phyloP scores from a whole-genome alignment of 371 early-diverging fungal species.

The Rhizopus stolonifer region DNA sequence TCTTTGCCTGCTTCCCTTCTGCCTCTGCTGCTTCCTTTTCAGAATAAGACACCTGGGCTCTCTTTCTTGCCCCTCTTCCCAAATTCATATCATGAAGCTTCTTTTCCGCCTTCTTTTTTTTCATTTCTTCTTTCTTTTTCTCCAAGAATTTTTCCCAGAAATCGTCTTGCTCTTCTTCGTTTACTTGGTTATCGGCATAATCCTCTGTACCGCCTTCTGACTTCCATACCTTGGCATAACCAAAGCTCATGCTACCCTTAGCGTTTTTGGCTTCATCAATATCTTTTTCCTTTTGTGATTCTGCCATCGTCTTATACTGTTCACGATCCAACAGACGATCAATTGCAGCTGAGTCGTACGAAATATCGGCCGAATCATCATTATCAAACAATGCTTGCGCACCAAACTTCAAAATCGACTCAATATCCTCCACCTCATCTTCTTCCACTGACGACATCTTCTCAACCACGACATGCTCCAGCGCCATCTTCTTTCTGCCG shows the following conservation, averaged over 20 bases:
- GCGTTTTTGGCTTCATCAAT: constrained; percentile 18
- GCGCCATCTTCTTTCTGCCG: constrained; percentile 81
- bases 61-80: constrained; percentile 44
- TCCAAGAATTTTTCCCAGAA: constrained; percentile 51
- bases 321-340: constrained; percentile 68
- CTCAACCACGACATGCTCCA: constrained; percentile 87
- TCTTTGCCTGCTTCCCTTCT: background rate
- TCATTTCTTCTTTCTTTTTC: constrained; percentile 19
- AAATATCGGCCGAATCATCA: constrained; percentile 51
- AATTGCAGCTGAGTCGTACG: constrained; percentile 59
- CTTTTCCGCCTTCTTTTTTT: constrained; percentile 19
- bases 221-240: constrained; percentile 51
- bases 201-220: constrained; percentile 27
- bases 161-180: constrained; percentile 28
- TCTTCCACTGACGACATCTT: constrained; percentile 66
- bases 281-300: constrained; percentile 19
- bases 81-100: constrained; percentile 13
- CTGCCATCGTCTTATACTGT: constrained; percentile 17
- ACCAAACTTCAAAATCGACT: constrained; percentile 77
- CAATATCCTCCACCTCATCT: constrained; percentile 59
- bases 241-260: constrained; percentile 28
- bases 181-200: constrained; percentile 2
- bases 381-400: constrained; percentile 79
- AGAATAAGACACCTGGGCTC: constrained; percentile 23
- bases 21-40: no score